Evolutionary conservation across 768 basidiomycete genomes (phyloP).

Genomic region (Boletus bicolor): DNA sequence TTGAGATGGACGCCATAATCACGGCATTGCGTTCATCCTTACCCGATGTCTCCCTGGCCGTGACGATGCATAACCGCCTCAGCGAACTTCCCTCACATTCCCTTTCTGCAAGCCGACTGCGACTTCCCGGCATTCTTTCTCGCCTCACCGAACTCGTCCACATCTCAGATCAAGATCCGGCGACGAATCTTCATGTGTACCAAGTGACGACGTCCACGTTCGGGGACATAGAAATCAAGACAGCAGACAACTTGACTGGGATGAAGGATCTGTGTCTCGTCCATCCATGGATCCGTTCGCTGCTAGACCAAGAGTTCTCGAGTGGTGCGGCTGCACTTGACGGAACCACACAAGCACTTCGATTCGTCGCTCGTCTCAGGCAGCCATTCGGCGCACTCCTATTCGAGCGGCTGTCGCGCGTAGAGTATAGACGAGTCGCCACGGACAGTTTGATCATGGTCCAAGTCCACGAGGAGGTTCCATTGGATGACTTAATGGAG

Average conservation of each 20-base stretch:
- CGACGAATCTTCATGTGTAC: background rate
- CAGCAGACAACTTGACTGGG: background rate
- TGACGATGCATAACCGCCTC: background rate
- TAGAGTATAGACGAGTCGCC: no score
- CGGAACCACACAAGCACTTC: no score
- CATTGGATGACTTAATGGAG: no score
- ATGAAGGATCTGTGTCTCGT: slow-evolving; percentile 1
- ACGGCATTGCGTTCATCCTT: background rate
- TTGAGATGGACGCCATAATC: background rate
- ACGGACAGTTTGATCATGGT: no score
- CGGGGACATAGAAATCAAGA: slow-evolving; percentile 2
- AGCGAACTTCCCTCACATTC: background rate
- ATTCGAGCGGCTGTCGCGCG: no score
- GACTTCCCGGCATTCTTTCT: slow-evolving; percentile 6
- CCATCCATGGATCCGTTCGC: no score
- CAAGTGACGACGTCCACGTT: background rate
- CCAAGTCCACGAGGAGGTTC: no score
- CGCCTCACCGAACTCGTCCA: background rate
- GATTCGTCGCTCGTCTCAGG: no score
- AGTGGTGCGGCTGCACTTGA: no score
- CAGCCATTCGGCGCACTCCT: no score
- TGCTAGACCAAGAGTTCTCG: no score
- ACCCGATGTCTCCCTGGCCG: background rate
- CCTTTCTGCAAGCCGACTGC: background rate
- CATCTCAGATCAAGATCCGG: no score